Conservation (phyloP, 1,284 basidiomycete species). For the Austropuccinia psidii region DNA sequence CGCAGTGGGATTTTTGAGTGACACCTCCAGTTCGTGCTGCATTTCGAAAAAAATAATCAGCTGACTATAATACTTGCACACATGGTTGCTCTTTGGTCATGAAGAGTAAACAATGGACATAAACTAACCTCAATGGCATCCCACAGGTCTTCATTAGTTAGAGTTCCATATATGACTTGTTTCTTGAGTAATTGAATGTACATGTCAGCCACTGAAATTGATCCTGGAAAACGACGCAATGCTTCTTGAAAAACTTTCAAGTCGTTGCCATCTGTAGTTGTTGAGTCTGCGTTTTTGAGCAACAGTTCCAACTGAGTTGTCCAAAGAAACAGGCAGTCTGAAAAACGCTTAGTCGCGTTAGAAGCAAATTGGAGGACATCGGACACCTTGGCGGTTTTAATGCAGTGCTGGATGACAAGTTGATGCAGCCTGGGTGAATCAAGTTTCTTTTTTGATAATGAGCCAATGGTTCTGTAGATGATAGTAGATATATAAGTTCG, state of each 20-base stretch:
- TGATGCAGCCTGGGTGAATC: conserved; percentile 2
- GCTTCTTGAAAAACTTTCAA: background rate
- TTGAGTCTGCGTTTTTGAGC: background rate
- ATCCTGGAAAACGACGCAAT: conserved; percentile 15
- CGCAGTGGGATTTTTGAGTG: background rate
- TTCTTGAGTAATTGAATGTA: conserved; percentile 1
- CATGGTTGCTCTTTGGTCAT: background rate
- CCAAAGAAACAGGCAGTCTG: conserved; percentile 7
- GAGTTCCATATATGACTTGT: background rate
- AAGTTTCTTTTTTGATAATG: background rate
- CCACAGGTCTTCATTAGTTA: conserved; percentile 21
- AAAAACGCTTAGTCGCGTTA: conserved; percentile 15
- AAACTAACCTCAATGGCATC: conserved; percentile 2
- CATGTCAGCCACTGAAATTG: conserved; percentile 8
- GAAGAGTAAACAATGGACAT: background rate
- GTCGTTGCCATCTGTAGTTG: background rate
- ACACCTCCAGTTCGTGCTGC: conserved; percentile 1
- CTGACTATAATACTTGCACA: background rate
- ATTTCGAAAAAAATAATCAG: background rate
- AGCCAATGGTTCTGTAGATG: background rate
- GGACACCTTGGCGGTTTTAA: background rate
- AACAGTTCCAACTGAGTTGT: background rate
- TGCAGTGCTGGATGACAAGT: conserved; percentile 7
- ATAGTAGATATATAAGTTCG: conserved; percentile 11
- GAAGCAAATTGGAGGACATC: background rate